Base-by-base conservation (phyloP, 1,284 basidiomycete species). In the Trichosporon inkin region DNA sequence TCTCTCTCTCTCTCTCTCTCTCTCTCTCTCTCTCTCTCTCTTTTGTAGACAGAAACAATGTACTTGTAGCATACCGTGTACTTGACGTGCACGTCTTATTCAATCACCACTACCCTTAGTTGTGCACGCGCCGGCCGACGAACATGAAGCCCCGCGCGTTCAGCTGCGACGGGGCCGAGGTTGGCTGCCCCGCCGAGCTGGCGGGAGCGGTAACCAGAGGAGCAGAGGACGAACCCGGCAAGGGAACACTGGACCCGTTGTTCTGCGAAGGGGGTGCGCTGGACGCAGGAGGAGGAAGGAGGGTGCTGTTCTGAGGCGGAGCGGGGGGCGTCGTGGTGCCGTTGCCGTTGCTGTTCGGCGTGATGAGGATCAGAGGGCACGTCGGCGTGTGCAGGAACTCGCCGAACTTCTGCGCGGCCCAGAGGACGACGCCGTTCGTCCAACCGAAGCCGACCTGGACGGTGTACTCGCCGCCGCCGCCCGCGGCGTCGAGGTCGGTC, bases 401-500 rank as follows among this genome's bases (percentile, higher is more conserved):
- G 0, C 89, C 89, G 69, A 88, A 92, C 53, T 82, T 83, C 61
- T 84, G 85, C 6, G 88, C 86, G 8, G 87, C 78, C 87, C 88
- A 91, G 40, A 92, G 82, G 37, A 69, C 72, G 11, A 88, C 89
- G 35, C 90, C 91, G 72, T 93, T 93, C 28, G 90, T 92, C 91
- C 91, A 94, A n/a, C 91, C 89, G 49, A 74, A 73, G 1, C 71
- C 72, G 2, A 72, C 61, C 32, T 73, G 68, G 3, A 89, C 88
- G 0, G 84, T 87, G 68, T 93, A 93, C 80, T 93, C 90, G 17
- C 91, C 90, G 6, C 91, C 91, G 16, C 82, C 82, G 5, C 92
- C 92, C 0, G 90, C 88, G 1, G 88, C 88, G 75, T 93, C 89
- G 22, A 92, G 82, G 62, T 94, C 86, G 2, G 85, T 76, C 2